Base-by-base conservation (phyloP, 441 rosid genomes). In the Monsonia emarginata region DNA sequence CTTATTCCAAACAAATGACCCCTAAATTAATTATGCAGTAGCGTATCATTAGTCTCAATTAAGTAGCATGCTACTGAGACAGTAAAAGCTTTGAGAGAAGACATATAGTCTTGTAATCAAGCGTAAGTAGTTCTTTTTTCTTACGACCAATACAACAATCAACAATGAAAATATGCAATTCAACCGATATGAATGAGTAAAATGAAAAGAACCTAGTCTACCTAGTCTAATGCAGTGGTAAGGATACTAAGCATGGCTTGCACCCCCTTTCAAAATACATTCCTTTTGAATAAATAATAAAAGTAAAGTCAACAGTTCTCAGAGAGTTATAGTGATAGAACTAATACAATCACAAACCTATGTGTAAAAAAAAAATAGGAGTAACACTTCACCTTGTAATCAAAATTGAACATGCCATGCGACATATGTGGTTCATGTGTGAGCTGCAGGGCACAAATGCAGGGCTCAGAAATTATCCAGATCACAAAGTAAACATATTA, bases 371-470 rank as follows among this genome's bases (percentile, higher is more conserved):
- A 7, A 2, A 46, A 46, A 5, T n/a, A n/a, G 21, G 21, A 46
- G 52, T 16, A 46, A 13, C 61, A 57, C 32, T 64, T 65, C 8
- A 93, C 98, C 96, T 88, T 88, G 86, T 87, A 90, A 82, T 93
- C 97, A 72, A 93, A 90, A 79, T 86, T 86, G 81, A 83, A 72
- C 87, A 87, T 84, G 71, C 83, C 97, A 26, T 90, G 96, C 5
- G 98, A 93, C 87, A 84, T 70, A 78, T 93, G 97, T 40, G 81
- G 88, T 77, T 93, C 96, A 66, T 75, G 79, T 5, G 98, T 80
- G 36, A 93, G 86, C 97, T 93, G 93, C 46, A 14, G 73, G 61
- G 69, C 61, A 34, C 72, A 57, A 1, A 36, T 18, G 64, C 32
- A 60, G 31, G 52, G 21, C n/a, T 46, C 21, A 21, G 21, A 34